Percentiles rank a stretch among this genome's conserved stretches.
phyloP scores from a whole-genome alignment of 768 basidiomycete species.

The Asterophora parasitica region DNA sequence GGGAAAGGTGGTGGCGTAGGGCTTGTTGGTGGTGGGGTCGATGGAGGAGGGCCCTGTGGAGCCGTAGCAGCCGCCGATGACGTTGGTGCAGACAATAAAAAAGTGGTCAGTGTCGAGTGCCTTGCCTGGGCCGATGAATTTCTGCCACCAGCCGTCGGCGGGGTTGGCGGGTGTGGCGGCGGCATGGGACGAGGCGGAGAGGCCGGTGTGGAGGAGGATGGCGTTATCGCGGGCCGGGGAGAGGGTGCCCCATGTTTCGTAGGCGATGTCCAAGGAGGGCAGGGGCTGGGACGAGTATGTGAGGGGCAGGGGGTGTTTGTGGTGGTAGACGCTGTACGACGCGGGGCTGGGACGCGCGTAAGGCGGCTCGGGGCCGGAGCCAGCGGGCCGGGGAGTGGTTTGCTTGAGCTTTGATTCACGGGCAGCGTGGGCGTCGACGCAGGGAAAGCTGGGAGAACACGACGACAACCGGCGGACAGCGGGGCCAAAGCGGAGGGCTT shows the following conservation, averaged over 20 bases:
- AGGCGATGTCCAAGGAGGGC: conserved; percentile 80
- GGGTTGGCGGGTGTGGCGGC: conserved; percentile 75
- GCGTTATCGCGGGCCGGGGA: conserved; percentile 76
- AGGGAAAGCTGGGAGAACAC: conserved; percentile 49
- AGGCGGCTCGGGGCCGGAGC: conserved; percentile 73
- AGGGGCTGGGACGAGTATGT: conserved; percentile 49
- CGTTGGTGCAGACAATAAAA: conserved; percentile 95
- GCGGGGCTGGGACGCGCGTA: conserved; percentile 77
- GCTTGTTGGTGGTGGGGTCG: conserved; percentile 60
- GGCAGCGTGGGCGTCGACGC: conserved; percentile 77
- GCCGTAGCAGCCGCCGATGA: conserved; percentile 96
- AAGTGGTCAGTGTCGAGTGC: conserved; percentile 90
- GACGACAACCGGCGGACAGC: conserved; percentile 8
- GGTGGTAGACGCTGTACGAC: conserved; percentile 68
- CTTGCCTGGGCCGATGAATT: conserved; percentile 94
- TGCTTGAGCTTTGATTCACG: conserved; percentile 52
- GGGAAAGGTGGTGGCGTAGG: conserved; percentile 90
- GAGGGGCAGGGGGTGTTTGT: conserved; percentile 57
- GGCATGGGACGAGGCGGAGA: conserved; percentile 94
- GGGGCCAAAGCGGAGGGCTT: conserved; percentile 1
- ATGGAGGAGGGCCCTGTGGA: conserved; percentile 90
- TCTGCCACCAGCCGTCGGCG: conserved; percentile 96
- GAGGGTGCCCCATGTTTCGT: conserved; percentile 97
- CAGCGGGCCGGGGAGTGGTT: conserved; percentile 21
- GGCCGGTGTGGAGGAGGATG: conserved; percentile 92